Percentiles rank a stretch among this genome's conserved stretches.
Conservation (phyloP, 768 basidiomycete species). For the Phanerochaete sordida region DNA sequence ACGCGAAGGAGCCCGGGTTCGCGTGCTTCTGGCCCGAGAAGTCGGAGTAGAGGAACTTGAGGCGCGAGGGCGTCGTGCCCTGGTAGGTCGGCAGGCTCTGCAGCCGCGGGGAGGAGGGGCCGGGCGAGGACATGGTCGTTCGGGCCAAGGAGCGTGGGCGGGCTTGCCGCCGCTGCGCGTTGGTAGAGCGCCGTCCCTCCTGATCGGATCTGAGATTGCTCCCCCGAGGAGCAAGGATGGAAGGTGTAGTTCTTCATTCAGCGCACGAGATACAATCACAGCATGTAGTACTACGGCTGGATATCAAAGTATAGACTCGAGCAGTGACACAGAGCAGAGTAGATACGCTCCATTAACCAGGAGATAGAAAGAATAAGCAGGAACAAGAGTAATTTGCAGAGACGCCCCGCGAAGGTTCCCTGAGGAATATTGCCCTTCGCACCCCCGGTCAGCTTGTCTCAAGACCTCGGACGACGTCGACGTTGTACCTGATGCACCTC, state of each 20-base stretch:
- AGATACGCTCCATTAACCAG: too few species aligned
- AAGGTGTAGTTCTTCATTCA: too few species aligned
- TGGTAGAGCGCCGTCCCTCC: too few species aligned
- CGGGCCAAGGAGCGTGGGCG: too few species aligned
- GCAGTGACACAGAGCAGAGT: too few species aligned
- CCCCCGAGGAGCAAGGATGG: not conserved
- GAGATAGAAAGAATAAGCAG: not conserved
- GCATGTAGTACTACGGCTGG: too few species aligned
- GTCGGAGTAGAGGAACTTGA: conserved; percentile 86
- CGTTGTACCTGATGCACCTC: not conserved
- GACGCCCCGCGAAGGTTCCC: not conserved
- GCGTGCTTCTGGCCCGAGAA: conserved; percentile 79
- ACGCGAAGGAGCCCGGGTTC: conserved; percentile 77
- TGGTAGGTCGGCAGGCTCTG: conserved; percentile 43
- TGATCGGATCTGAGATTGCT: not conserved
- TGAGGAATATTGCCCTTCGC: too few species aligned
- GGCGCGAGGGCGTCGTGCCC: conserved; percentile 45
- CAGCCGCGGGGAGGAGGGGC: conserved; percentile 15
- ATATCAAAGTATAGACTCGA: too few species aligned
- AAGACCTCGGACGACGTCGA: not conserved
- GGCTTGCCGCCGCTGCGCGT: too few species aligned
- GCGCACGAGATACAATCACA: too few species aligned
- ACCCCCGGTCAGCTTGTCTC: not conserved
- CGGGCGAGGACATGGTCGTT: conserved; percentile 17
- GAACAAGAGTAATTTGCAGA: not conserved